phyloP scores from a whole-genome alignment of 139 green algal genomes.

The Chlorella sorokiniana region DNA sequence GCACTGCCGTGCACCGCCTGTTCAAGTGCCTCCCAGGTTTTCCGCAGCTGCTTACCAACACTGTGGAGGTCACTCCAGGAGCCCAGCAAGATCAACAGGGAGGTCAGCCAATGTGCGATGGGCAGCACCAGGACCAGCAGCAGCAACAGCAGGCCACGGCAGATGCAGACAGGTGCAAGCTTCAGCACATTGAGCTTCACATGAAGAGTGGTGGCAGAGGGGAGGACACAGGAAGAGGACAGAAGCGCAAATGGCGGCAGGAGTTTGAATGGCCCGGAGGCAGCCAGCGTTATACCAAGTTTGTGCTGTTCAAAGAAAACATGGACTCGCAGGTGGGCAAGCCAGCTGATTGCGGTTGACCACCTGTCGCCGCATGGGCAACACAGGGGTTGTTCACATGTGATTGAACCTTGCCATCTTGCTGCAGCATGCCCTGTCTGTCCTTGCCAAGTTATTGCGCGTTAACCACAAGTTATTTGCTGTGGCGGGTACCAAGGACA shows the following conservation, averaged over 20 bases:
- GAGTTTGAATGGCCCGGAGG: slow-evolving; percentile 60
- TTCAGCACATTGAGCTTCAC: slow-evolving; percentile 10
- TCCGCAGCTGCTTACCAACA: slow-evolving; percentile 33
- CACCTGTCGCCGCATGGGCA: not conserved
- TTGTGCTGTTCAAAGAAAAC: slow-evolving; percentile 92
- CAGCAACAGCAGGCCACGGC: not conserved
- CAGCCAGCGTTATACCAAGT: slow-evolving; percentile 57
- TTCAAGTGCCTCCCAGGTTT: slow-evolving; percentile 47
- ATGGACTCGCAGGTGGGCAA: slow-evolving; percentile 79
- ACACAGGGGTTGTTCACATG: not conserved
- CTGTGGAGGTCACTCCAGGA: slow-evolving; percentile 22
- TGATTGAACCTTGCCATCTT: not conserved
- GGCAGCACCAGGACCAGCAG: not conserved
- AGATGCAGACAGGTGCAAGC: not conserved
- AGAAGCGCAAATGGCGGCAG: slow-evolving; percentile 22
- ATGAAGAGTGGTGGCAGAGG: not conserved
- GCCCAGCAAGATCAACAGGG: not conserved
- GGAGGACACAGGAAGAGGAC: not conserved
- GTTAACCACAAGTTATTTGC: slow-evolving; percentile 44
- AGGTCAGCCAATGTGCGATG: not conserved
- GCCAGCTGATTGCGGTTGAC: no score
- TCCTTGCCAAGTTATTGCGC: slow-evolving; percentile 49
- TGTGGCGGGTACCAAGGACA: slow-evolving; percentile 94
- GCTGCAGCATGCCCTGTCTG: slow-evolving; percentile 40
- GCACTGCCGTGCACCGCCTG: slow-evolving; percentile 53